Percentiles rank a stretch among this genome's conserved stretches.
Conservation (phyloP, 2,329 filamentous ascomycete genomes). For the Talaromyces sp. region DNA sequence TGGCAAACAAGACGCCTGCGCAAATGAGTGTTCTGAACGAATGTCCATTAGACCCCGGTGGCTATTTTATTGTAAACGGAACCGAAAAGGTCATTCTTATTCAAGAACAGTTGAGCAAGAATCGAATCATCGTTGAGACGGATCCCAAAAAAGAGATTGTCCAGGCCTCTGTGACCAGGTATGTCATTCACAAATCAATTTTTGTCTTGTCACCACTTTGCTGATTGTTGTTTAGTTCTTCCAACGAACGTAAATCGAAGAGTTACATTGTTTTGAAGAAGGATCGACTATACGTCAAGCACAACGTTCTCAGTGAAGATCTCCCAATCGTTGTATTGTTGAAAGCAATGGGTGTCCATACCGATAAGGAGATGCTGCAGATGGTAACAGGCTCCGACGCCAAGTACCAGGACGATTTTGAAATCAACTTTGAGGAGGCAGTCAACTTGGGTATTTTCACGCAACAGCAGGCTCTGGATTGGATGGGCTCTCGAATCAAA, state of each 20-base stretch:
- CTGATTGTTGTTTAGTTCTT: constrained; percentile 66
- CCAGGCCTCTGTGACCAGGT: constrained; percentile 86
- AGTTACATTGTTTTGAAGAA: constrained; percentile 95
- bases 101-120: constrained; percentile 98
- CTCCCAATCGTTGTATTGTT: constrained; percentile 93
- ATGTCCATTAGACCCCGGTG: constrained; percentile 92
- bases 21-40: constrained; percentile 93
- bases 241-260: constrained; percentile 96
- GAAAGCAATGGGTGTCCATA: constrained; percentile 90
- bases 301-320: constrained; percentile 90
- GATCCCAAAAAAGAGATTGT: constrained; percentile 91
- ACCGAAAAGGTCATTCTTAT: constrained; percentile 99
- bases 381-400: constrained; percentile 86
- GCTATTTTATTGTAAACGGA: constrained; percentile 96
- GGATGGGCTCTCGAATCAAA: constrained; percentile 83
- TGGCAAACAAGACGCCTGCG: constrained; percentile 79
- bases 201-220: neutral
- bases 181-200: constrained; percentile 11
- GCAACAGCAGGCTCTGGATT: constrained; percentile 93
- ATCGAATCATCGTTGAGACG: constrained; percentile 94
- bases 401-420: constrained; percentile 90
- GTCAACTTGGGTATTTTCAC: constrained; percentile 83
- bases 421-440: constrained; percentile 92
- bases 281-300: constrained; percentile 82
- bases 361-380: constrained; percentile 91